Conservation (phyloP, 345 rosid species). For the Populus euphratica region DNA sequence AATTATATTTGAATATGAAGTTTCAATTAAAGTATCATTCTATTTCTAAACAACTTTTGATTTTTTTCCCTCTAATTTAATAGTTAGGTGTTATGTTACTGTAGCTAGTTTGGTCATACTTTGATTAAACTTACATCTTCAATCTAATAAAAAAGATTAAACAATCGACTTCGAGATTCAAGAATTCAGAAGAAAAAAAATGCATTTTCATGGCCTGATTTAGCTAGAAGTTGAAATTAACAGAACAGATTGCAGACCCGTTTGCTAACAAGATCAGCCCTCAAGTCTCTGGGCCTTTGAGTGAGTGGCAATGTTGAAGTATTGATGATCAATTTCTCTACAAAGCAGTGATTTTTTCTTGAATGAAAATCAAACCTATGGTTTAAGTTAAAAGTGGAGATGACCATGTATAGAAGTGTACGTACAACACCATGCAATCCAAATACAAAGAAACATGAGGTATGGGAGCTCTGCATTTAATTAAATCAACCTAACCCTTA, state of each 20-base stretch:
- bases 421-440: not conserved
- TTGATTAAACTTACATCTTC: not conserved
- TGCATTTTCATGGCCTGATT: not conserved
- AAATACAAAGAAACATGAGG: not conserved
- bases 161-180: no score
- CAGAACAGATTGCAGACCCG: not conserved
- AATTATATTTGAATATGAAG: no score
- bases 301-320: not conserved
- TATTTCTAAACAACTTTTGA: no score
- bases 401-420: not conserved
- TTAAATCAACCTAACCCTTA: not conserved
- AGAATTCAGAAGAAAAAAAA: no score
- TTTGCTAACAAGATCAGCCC: not conserved
- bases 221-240: not conserved
- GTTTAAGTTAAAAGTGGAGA: not conserved
- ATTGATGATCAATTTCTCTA: not conserved
- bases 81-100: not conserved
- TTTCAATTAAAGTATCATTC: no score
- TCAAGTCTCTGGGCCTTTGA: not conserved
- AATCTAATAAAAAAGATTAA: no score
- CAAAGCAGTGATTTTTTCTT: not conserved
- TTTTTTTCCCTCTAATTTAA: no score
- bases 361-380: not conserved
- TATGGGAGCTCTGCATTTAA: not conserved
- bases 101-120: not conserved